Percentiles rank a stretch among this genome's conserved stretches.
phyloP scores from a whole-genome alignment of 2,329 filamentous ascomycete genomes.

The Aspergillus jensenii region DNA sequence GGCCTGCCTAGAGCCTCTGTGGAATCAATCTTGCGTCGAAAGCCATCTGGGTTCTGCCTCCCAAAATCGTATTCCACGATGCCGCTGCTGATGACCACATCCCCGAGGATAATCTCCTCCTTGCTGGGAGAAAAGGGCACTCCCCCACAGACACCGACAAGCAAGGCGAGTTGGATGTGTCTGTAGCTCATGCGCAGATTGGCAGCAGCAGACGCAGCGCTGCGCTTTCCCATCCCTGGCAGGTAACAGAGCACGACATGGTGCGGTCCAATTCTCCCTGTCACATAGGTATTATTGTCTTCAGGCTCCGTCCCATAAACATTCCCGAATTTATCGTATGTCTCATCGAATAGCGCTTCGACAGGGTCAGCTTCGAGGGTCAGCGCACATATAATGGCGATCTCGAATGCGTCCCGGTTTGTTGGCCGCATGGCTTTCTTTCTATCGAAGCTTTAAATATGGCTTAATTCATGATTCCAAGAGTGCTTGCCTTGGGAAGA shows the following conservation, averaged over 20 bases:
- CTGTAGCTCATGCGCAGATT: background rate
- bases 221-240: conserved; percentile 1
- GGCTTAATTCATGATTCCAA: no score
- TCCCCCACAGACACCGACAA: conserved; percentile 1
- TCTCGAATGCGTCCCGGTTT: background rate
- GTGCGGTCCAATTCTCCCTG: background rate
- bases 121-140: background rate
- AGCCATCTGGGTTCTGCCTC: background rate
- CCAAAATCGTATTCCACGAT: conserved; percentile 7
- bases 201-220: background rate
- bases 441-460: no score
- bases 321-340: background rate
- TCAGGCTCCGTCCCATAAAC: background rate
- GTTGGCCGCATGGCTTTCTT: background rate
- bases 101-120: background rate
- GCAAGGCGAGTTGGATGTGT: background rate
- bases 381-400: conserved; percentile 3
- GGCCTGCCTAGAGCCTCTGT: background rate
- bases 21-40: background rate
- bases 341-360: conserved; percentile 1
- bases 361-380: conserved; percentile 1
- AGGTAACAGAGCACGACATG: conserved; percentile 4
- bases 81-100: background rate
- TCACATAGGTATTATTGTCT: background rate
- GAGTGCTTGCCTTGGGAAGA: no score